phyloP scores from a whole-genome alignment of 2,329 filamentous ascomycete species.

The Botrytis aclada region DNA sequence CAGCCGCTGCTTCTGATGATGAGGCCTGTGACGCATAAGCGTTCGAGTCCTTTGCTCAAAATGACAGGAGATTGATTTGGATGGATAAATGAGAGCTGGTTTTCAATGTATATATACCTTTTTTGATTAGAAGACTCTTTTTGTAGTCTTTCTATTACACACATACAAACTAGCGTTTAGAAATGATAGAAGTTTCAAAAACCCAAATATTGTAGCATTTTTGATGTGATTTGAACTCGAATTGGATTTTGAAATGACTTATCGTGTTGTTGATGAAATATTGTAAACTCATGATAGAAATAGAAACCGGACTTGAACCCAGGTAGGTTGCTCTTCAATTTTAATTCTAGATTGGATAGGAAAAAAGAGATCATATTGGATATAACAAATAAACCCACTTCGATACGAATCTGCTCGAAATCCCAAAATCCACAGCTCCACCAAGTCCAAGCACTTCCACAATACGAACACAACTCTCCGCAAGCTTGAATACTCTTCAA shows the following conservation, averaged over 20 bases:
- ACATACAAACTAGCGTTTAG: neutral
- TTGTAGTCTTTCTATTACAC: neutral
- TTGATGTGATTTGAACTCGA: neutral
- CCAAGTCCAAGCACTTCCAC: too few species aligned
- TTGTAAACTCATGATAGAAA: too few species aligned
- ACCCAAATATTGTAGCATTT: neutral
- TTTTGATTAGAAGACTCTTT: neutral
- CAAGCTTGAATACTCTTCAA: rapidly evolving
- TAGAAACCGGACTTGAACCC: too few species aligned
- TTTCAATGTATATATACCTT: conserved; percentile 10
- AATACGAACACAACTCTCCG: too few species aligned
- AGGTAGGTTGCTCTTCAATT: too few species aligned
- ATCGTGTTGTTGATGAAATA: too few species aligned
- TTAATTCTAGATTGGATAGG: too few species aligned
- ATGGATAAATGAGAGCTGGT: neutral
- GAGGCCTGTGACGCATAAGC: neutral
- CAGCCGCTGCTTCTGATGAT: neutral
- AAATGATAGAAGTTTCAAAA: conserved; percentile 1
- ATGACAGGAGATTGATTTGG: neutral
- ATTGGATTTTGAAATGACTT: too few species aligned
- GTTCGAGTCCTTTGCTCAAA: neutral
- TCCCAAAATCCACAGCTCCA: too few species aligned
- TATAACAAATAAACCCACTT: too few species aligned
- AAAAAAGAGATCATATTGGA: too few species aligned
- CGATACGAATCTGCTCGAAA: too few species aligned